phyloP scores from a whole-genome alignment of 1,284 basidiomycete species.

The Clitocybe nebularis region DNA sequence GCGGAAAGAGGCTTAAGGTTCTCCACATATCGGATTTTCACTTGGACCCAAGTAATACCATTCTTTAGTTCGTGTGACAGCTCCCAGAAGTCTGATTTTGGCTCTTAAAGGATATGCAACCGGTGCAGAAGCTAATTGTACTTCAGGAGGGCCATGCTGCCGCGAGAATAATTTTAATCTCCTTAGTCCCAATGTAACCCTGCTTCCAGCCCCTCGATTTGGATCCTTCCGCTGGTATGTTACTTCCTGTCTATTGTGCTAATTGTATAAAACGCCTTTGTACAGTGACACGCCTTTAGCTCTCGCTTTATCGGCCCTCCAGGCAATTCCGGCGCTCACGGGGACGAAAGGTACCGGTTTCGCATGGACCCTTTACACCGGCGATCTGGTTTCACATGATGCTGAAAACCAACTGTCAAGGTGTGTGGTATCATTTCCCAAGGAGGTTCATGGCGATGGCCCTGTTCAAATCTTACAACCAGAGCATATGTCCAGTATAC shows the following conservation, averaged over 20 bases:
- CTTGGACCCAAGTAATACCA: constrained; percentile 57
- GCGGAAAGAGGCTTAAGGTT: constrained; percentile 66
- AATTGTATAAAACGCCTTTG: too few relatives aligned
- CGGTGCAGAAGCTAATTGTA: constrained; percentile 73
- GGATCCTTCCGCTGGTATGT: constrained; percentile 59
- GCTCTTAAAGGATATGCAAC: constrained; percentile 55
- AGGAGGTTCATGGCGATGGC: constrained; percentile 1
- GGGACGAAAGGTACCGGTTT: constrained; percentile 60
- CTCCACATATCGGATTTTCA: constrained; percentile 79
- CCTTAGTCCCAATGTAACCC: constrained; percentile 43
- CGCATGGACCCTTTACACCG: constrained; percentile 68
- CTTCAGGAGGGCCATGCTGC: constrained; percentile 64
- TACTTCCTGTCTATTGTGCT: neutral
- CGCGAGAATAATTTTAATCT: constrained; percentile 53
- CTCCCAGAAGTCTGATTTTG: too few relatives aligned
- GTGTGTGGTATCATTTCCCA: constrained; percentile 25
- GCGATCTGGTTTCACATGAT: constrained; percentile 76
- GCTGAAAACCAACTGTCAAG: constrained; percentile 59
- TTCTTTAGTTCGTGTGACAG: neutral
- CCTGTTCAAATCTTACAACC: neutral
- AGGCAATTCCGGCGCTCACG: constrained; percentile 67
- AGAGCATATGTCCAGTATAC: constrained; percentile 50
- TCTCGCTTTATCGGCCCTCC: constrained; percentile 57
- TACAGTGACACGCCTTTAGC: constrained; percentile 67
- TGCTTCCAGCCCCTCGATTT: constrained; percentile 63